Percentiles rank a stretch among this genome's conserved stretches.
phyloP scores from a whole-genome alignment of 2,329 filamentous ascomycete species.

The Orbilia javanica region DNA sequence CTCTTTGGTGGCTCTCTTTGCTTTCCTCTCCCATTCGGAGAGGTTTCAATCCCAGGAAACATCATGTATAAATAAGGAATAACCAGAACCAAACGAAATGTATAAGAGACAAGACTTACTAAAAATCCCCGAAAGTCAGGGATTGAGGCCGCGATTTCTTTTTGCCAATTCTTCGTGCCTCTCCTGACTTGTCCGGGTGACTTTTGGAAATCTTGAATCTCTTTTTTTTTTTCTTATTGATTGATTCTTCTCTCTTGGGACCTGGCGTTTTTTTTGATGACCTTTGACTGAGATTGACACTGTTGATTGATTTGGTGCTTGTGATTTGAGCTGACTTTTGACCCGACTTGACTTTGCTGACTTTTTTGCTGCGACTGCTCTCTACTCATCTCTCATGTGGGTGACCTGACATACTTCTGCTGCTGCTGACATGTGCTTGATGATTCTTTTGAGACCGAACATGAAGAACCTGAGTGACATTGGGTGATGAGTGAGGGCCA shows the following conservation, averaged over 20 bases:
- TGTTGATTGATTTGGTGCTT: slow-evolving; percentile 22
- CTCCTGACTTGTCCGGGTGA: slow-evolving; percentile 4
- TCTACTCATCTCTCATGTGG: slow-evolving; percentile 15
- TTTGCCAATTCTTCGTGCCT: slow-evolving; percentile 14
- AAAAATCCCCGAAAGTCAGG: slow-evolving; percentile 17
- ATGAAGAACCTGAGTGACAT: slow-evolving; percentile 36
- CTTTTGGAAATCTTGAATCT: slow-evolving; percentile 8
- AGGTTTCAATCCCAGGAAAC: slow-evolving; percentile 30
- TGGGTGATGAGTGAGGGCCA: slow-evolving; percentile 32
- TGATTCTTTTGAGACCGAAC: slow-evolving; percentile 37
- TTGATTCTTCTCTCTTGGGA: slow-evolving; percentile 27
- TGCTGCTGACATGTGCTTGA: slow-evolving; percentile 22
- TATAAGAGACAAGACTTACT: slow-evolving; percentile 45
- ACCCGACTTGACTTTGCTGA: slow-evolving; percentile 14
- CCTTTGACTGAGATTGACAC: slow-evolving; percentile 10
- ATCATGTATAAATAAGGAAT: slow-evolving; percentile 59
- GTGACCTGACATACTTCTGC: slow-evolving; percentile 20
- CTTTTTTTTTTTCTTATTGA: slow-evolving; percentile 20
- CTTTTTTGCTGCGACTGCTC: slow-evolving; percentile 13
- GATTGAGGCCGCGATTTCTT: slow-evolving; percentile 13
- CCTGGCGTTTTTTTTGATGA: slow-evolving; percentile 36
- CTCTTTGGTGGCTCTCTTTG: slow-evolving; percentile 7
- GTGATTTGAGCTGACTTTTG: slow-evolving; percentile 3
- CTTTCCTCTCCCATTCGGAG: slow-evolving; percentile 7
- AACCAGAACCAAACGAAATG: slow-evolving; percentile 50